Base-by-base conservation (phyloP, 495 filamentous ascomycete species). In the Penicillium subrubescens region DNA sequence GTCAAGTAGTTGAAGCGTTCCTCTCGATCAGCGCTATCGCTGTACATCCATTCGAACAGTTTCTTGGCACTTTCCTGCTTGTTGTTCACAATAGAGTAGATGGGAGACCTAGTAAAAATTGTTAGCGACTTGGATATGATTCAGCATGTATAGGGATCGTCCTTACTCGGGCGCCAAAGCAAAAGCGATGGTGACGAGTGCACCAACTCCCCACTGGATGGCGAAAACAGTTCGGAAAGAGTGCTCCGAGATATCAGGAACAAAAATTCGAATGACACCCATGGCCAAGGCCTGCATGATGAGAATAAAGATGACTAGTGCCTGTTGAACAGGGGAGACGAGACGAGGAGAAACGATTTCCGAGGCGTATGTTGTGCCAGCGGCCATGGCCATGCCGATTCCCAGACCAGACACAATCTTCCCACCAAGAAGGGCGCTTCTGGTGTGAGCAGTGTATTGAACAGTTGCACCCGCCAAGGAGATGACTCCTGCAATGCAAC, bases 321-420 rank as follows among this genome's bases (percentile, higher is more conserved):
- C 67, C n/a, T 68, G 66, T 44, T 71, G 69, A 19, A 74, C 66
- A 27, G 64, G 63, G 15, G 62, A 57, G n/a, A 64, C 56, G 11
- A 64, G 44, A 43, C 59, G 61, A 48, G 67, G 51, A 69, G 65
- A 70, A 10, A 69, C 61, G 25, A 73, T 59, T 48, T 75, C 72
- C 2, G 67, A 70, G 8, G 70, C 70, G 53, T 75, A 75, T 17
- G 70, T 73, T 44, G 67, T 71, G 5, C 72, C 70, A 10, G 68
- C 46, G n/a, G 67, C 54, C 60, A 75, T 55, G 14, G 48, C 57
- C 62, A 64, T 64, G 8, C 62, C 62, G 17, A 64, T 64, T 8
- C 62, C 62, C 35, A 75, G 55, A 7, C 72, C 72, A 7, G 67
- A 65, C 1, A 75, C 61, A 57, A 75, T 73, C 58, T 75, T 75